phyloP scores from a whole-genome alignment of 805 yeast species.

The Candida coquimbonensis region DNA sequence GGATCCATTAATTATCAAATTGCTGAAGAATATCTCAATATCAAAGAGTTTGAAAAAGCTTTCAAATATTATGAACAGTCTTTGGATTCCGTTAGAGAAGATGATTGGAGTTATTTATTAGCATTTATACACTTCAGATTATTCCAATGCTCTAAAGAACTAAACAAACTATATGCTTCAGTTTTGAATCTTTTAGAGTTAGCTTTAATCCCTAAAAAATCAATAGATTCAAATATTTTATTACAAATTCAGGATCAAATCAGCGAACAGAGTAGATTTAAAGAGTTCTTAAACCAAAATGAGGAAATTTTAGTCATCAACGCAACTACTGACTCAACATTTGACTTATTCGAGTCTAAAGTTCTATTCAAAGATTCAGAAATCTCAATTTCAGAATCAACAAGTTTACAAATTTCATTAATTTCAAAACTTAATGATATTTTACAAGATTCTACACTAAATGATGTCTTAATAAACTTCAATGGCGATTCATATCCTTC shows the following conservation, averaged over 20 bases:
- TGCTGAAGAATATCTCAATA: slow-evolving; percentile 38
- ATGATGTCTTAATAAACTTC: slow-evolving; percentile 8
- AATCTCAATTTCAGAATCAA: slow-evolving; percentile 15
- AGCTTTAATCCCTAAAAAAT: slow-evolving; percentile 17
- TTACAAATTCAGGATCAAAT: slow-evolving; percentile 1
- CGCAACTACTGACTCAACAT: slow-evolving; percentile 19
- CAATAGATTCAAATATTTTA: background rate
- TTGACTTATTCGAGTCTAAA: slow-evolving; percentile 20
- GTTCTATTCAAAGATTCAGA: slow-evolving; percentile 15
- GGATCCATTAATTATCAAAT: slow-evolving; percentile 41
- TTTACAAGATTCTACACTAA: slow-evolving; percentile 2
- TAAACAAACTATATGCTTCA: slow-evolving; percentile 28
- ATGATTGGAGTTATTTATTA: slow-evolving; percentile 34
- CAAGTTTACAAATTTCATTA: slow-evolving; percentile 27
- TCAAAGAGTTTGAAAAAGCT: slow-evolving; percentile 33
- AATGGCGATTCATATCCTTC: slow-evolving; percentile 14
- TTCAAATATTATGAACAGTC: slow-evolving; percentile 35
- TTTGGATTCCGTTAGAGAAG: slow-evolving; percentile 30
- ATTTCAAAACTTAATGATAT: slow-evolving; percentile 22
- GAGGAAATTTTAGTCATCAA: slow-evolving; percentile 15
- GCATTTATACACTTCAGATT: slow-evolving; percentile 30
- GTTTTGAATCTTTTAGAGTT: slow-evolving; percentile 28
- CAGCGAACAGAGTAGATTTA: background rate
- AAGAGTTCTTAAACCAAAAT: slow-evolving; percentile 3
- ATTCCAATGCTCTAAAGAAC: slow-evolving; percentile 30